Percentiles rank a stretch among this genome's conserved stretches.
Conservation (phyloP, 371 early-diverging fungal species). For the Rhizopus delemar region DNA sequence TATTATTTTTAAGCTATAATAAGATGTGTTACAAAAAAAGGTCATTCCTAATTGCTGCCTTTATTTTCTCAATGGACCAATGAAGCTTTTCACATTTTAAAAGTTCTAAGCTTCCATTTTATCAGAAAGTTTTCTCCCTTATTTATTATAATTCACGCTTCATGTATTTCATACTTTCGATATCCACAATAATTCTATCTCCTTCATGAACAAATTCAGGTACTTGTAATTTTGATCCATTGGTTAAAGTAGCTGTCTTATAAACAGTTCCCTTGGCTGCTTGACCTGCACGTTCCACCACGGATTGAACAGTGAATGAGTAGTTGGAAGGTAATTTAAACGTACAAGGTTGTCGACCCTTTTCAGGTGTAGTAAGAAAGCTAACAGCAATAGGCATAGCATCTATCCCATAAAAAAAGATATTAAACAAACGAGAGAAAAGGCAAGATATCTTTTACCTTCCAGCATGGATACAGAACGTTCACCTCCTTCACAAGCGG, state of each 20-base stretch:
- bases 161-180: constrained; percentile 67
- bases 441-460: constrained; percentile 26
- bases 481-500: constrained; percentile 61
- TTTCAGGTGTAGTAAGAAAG: constrained; percentile 50
- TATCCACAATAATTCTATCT: constrained; percentile 75
- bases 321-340: constrained; percentile 49
- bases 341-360: constrained; percentile 38
- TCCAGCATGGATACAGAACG: constrained; percentile 41
- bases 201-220: constrained; percentile 83
- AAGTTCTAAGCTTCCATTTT: neutral
- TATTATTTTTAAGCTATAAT: too few relatives aligned
- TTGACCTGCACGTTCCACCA: constrained; percentile 56
- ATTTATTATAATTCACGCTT: constrained; percentile 42
- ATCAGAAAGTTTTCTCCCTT: too few relatives aligned
- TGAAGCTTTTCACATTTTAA: neutral
- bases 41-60: too few relatives aligned
- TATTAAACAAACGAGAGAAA: neutral
- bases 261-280: constrained; percentile 74
- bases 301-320: constrained; percentile 42
- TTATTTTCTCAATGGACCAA: neutral
- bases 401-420: constrained; percentile 22
- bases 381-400: constrained; percentile 48
- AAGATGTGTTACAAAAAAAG: too few relatives aligned
- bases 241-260: constrained; percentile 72
- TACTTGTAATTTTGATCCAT: constrained; percentile 71